Percentiles rank a stretch among this genome's conserved stretches.
phyloP scores from a whole-genome alignment of 2,329 filamentous ascomycete species.

The Sporothrix brasiliensis region DNA sequence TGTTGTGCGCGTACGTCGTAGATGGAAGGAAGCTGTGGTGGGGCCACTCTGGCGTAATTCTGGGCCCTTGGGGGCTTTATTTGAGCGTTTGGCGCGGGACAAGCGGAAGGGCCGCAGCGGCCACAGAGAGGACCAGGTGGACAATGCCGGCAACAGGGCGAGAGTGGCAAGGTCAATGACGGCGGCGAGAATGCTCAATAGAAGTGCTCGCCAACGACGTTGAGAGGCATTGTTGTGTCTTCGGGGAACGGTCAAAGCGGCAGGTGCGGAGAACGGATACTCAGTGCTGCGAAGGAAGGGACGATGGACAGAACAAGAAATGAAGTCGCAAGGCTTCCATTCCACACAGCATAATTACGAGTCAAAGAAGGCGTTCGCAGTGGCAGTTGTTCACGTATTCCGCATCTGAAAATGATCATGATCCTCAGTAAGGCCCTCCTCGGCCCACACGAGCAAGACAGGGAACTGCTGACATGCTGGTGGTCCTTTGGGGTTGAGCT shows the following conservation, averaged over 20 bases:
- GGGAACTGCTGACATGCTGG: not conserved
- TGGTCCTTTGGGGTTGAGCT: not conserved
- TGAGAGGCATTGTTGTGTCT: conserved; percentile 11
- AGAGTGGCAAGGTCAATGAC: not conserved
- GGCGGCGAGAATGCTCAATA: not conserved
- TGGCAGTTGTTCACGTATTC: not conserved
- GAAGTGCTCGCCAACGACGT: not conserved
- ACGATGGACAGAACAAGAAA: not conserved
- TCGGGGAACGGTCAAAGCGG: conserved; percentile 20
- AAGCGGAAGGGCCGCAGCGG: conserved; percentile 11
- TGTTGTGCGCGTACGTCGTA: conserved; percentile 26
- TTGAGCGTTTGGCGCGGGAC: conserved; percentile 20
- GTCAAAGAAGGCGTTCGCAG: not conserved
- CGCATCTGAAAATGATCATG: not conserved
- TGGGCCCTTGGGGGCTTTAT: not conserved
- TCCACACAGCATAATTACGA: too few relatives aligned
- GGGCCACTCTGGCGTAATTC: conserved; percentile 4
- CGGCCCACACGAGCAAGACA: conserved; percentile 2
- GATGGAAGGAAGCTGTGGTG: conserved; percentile 24
- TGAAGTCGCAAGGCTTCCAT: not conserved
- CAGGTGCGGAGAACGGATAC: not conserved
- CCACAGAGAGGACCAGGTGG: not conserved
- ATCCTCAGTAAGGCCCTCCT: not conserved
- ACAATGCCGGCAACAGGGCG: not conserved
- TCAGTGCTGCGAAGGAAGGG: not conserved